Conservation (phyloP, 73 alveolate genomes). For the Tetrahymena elliotti region DNA sequence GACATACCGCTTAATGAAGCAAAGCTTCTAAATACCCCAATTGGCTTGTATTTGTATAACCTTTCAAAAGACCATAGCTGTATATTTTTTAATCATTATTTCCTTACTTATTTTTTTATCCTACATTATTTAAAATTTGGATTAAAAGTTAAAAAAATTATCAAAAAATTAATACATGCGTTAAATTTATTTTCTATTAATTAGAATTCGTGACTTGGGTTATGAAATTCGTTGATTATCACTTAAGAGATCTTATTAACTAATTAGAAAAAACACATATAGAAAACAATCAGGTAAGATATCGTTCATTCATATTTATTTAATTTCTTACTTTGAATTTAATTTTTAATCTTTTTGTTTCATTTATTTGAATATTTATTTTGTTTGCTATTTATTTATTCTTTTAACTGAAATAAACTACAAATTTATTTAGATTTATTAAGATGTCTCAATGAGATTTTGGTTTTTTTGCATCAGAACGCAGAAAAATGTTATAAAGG, state of each 20-base stretch:
- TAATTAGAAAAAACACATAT: neutral
- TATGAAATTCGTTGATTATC: neutral
- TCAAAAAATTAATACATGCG: no score
- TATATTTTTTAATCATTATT: neutral
- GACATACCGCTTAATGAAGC: neutral
- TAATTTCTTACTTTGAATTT: neutral
- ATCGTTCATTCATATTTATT: neutral
- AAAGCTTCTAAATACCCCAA: neutral
- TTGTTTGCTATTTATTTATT: no score
- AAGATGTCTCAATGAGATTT: neutral
- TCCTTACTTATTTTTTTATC: neutral
- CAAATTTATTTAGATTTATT: neutral
- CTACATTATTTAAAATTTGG: neutral
- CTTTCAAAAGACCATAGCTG: neutral
- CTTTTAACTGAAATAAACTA: no score
- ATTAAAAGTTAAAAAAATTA: no score
- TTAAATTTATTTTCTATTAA: neutral
- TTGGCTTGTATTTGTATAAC: neutral
- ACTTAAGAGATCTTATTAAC: neutral
- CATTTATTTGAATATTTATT: neutral
- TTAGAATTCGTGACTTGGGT: neutral
- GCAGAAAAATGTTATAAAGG: neutral
- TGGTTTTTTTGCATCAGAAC: neutral
- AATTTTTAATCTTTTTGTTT: neutral
- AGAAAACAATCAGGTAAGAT: neutral